Evolutionary conservation across 2,329 filamentous ascomycete species (phyloP).

Genomic region (Trichophyton simii): DNA sequence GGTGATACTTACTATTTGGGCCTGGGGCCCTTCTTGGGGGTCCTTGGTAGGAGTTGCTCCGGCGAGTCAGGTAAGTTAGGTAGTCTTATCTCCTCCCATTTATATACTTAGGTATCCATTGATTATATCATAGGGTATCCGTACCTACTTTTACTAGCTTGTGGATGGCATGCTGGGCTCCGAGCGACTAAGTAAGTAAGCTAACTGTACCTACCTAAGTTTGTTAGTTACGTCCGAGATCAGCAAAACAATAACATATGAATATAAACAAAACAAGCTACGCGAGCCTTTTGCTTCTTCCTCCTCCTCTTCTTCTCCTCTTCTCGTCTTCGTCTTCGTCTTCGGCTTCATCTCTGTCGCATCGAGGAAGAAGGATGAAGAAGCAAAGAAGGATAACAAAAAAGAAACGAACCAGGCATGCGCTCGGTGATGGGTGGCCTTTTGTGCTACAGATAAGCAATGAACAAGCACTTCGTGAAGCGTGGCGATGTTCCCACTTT

Average conservation of each 20-base stretch:
- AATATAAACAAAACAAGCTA: constrained; percentile 3
- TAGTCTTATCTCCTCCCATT: too few relatives aligned
- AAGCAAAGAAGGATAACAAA: background rate
- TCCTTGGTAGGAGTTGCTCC: too few relatives aligned
- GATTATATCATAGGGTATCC: too few relatives aligned
- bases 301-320: too few relatives aligned
- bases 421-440: background rate
- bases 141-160: too few relatives aligned
- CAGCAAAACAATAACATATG: constrained; percentile 3
- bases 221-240: background rate
- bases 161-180: too few relatives aligned
- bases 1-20: too few relatives aligned
- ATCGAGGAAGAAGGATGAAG: background rate
- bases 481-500: background rate
- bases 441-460: background rate
- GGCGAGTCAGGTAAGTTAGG: too few relatives aligned
- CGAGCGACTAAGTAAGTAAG: too few relatives aligned
- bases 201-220: background rate
- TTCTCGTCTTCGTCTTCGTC: background rate
- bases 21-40: too few relatives aligned
- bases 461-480: background rate
- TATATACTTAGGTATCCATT: too few relatives aligned
- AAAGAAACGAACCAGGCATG: background rate
- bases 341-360: background rate
- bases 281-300: background rate